Conservation (phyloP, 2,329 filamentous ascomycete species). For the Fusarium verrucosum region DNA sequence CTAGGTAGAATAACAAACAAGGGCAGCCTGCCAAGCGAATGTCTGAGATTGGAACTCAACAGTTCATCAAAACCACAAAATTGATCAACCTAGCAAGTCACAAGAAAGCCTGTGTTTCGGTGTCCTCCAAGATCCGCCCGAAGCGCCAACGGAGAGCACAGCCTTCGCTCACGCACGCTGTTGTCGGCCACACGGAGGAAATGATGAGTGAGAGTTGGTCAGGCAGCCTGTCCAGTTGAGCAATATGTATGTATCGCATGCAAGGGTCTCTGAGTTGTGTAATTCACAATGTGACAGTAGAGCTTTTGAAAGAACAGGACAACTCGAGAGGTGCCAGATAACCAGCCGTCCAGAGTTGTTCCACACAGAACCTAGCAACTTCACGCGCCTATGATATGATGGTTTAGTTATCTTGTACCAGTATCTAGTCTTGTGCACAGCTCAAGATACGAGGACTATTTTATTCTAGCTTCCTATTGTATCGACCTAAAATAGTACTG, state of each 20-base stretch:
- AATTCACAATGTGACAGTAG: constrained; percentile 21
- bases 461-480: neutral
- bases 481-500: constrained; percentile 15
- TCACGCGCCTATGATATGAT: constrained; percentile 28
- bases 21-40: constrained; percentile 30
- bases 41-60: constrained; percentile 33
- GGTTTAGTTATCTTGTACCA: constrained; percentile 1
- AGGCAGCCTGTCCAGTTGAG: constrained; percentile 22
- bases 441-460: constrained; percentile 18
- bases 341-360: constrained; percentile 21
- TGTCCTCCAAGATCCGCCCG: constrained; percentile 23
- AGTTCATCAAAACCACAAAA: constrained; percentile 19
- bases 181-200: constrained; percentile 21
- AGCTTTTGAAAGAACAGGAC: constrained; percentile 20
- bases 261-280: constrained; percentile 29
- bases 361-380: constrained; percentile 35
- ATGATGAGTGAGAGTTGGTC: constrained; percentile 25
- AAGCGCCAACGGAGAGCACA: constrained; percentile 31
- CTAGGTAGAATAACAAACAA: constrained; percentile 2
- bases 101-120: constrained; percentile 30
- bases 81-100: constrained; percentile 31
- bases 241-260: constrained; percentile 24
- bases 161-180: constrained; percentile 21
- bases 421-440: constrained; percentile 18
- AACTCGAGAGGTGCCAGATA: constrained; percentile 39